These are phyloP conservation scores for Cubamyces lactineus DNA, from an alignment of 768 basidiomycete genomes.

Conservation along the genomic window DNA sequence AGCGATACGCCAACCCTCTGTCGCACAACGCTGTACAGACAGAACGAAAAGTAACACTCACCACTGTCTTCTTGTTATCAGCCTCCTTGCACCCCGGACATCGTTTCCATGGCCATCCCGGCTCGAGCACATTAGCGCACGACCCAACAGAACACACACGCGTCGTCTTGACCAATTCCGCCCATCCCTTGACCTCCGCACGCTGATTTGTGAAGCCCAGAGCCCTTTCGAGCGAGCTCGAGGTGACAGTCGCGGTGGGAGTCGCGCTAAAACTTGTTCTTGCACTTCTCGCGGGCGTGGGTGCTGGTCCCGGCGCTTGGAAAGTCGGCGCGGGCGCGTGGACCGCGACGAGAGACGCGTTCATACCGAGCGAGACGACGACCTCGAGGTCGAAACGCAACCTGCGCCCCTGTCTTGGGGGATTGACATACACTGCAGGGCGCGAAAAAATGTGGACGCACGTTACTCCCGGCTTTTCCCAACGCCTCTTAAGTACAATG, in stretches of 20 bases:
- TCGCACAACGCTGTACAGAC: no score
- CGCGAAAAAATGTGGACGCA: background rate
- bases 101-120: conserved; percentile 3
- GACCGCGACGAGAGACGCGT: conserved; percentile 4
- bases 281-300: background rate
- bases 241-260: background rate
- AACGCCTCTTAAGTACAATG: background rate
- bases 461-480: background rate
- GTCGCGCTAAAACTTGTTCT: background rate
- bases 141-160: background rate
- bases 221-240: background rate
- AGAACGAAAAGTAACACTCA: background rate
- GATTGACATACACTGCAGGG: background rate
- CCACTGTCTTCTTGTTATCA: background rate
- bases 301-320: conserved; percentile 3
- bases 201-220: background rate
- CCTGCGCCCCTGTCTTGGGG: background rate
- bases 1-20: no score
- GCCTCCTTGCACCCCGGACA: background rate
- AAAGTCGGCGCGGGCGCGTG: background rate
- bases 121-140: conserved; percentile 9
- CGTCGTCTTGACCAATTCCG: background rate
- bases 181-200: background rate
- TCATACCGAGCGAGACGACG: conserved; percentile 7
- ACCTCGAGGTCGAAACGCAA: conserved; percentile 5